These are phyloP conservation scores for Malus hybrid DNA, from an alignment of 331 rosid species.

Conservation along the genomic window DNA sequence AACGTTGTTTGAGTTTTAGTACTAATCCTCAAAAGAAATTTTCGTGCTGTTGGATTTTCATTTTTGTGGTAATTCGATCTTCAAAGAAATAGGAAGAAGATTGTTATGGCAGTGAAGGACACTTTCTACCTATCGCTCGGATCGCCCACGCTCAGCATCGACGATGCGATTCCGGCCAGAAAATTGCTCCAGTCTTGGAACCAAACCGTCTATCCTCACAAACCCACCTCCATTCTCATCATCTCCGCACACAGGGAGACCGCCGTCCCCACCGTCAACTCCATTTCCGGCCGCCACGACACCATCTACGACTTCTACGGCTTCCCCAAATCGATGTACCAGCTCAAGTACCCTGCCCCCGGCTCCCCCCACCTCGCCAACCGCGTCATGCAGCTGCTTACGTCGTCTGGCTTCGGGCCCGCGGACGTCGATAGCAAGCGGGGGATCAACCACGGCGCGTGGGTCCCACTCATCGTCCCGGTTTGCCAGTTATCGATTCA, in stretches of 20 bases:
- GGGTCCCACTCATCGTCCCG: slow-evolving; percentile 59
- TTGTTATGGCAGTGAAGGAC: slow-evolving; percentile 18
- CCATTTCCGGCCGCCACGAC: slow-evolving; percentile 30
- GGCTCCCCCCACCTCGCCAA: slow-evolving; percentile 65
- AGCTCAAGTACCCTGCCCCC: slow-evolving; percentile 79
- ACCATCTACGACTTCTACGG: slow-evolving; percentile 75
- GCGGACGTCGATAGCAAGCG: slow-evolving; percentile 51
- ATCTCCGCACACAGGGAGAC: slow-evolving; percentile 75
- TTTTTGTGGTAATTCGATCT: no score
- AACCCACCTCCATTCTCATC: slow-evolving; percentile 49
- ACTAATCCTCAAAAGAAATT: no score
- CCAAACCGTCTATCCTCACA: neutral
- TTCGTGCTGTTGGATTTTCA: no score
- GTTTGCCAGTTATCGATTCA: slow-evolving; percentile 79
- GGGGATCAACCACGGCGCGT: slow-evolving; percentile 85
- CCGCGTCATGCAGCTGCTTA: slow-evolving; percentile 57
- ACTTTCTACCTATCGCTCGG: slow-evolving; percentile 69
- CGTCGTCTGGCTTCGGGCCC: slow-evolving; percentile 28
- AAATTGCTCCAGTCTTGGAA: slow-evolving; percentile 49
- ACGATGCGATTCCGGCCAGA: slow-evolving; percentile 40
- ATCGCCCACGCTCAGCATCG: slow-evolving; percentile 54
- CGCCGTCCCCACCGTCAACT: slow-evolving; percentile 45
- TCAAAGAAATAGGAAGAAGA: neutral
- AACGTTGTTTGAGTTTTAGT: no score
- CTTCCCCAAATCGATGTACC: slow-evolving; percentile 62